phyloP scores from a whole-genome alignment of 2,329 filamentous ascomycete species.

The Emydomyces testavorans region DNA sequence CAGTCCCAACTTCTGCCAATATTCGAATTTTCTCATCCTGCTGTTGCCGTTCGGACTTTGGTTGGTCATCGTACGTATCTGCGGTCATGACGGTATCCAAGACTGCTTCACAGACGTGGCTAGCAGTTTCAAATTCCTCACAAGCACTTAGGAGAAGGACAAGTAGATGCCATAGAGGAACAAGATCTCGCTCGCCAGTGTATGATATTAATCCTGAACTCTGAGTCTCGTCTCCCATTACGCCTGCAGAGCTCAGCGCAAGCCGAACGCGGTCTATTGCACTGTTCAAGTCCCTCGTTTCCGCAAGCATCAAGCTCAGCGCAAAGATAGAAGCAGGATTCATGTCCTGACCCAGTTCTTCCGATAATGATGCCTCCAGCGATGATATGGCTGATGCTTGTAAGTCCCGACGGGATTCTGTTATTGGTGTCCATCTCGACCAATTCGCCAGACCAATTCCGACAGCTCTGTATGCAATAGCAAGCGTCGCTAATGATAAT shows the following conservation, averaged over 20 bases:
- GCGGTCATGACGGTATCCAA: conserved; percentile 78
- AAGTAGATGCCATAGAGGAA: conserved; percentile 85
- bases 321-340: conserved; percentile 71
- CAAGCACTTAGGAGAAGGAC: conserved; percentile 74
- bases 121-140: conserved; percentile 71
- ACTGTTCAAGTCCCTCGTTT: conserved; percentile 65
- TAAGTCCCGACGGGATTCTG: conserved; percentile 56
- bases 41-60: conserved; percentile 36
- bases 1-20: background rate
- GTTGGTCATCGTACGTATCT: conserved; percentile 53
- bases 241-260: conserved; percentile 47
- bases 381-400: conserved; percentile 67
- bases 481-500: conserved; percentile 38
- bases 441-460: conserved; percentile 78
- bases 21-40: conserved; percentile 16
- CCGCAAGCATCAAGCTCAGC: conserved; percentile 72
- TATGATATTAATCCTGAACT: conserved; percentile 22
- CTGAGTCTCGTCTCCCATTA: conserved; percentile 24
- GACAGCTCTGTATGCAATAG: conserved; percentile 68
- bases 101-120: conserved; percentile 74
- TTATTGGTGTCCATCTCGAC: conserved; percentile 71
- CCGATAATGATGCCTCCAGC: conserved; percentile 60
- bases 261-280: conserved; percentile 75
- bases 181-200: conserved; percentile 39
- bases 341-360: conserved; percentile 52